Evolutionary conservation across 2,329 filamentous ascomycete genomes (phyloP).

Genomic region (Aspergillus hortae): DNA sequence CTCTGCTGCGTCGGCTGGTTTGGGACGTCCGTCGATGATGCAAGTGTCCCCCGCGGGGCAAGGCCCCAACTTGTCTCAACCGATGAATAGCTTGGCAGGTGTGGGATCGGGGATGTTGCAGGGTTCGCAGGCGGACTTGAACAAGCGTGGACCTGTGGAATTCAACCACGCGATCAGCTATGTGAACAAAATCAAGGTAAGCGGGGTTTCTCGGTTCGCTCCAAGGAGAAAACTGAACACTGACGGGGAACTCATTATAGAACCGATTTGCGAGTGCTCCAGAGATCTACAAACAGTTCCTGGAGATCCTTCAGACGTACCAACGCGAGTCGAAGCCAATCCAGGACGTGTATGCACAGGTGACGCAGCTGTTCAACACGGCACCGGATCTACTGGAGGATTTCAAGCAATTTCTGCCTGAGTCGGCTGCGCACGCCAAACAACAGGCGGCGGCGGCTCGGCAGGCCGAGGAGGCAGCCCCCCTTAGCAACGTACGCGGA

Average conservation of each 20-base stretch:
- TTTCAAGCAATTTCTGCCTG: conserved; percentile 97
- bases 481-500: conserved; percentile 60
- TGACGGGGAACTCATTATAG: conserved; percentile 42
- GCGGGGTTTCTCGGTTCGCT: conserved; percentile 16
- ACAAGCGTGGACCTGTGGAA: conserved; percentile 90
- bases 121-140: conserved; percentile 54
- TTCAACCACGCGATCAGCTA: conserved; percentile 99
- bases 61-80: conserved; percentile 46
- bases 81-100: conserved; percentile 60
- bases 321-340: conserved; percentile 98
- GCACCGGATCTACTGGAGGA: conserved; percentile 94
- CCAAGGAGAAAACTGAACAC: background rate
- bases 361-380: conserved; percentile 87
- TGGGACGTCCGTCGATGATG: conserved; percentile 47
- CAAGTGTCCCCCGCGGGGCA: conserved; percentile 44
- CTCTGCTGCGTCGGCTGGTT: conserved; percentile 53
- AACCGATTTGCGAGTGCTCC: conserved; percentile 96
- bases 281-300: conserved; percentile 98
- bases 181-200: conserved; percentile 98
- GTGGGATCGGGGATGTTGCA: conserved; percentile 57
- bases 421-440: conserved; percentile 71
- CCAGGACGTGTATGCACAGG: conserved; percentile 95
- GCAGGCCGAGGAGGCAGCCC: conserved; percentile 67
- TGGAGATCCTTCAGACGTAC: conserved; percentile 97
- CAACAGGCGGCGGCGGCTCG: conserved; percentile 53